A percentile compares a stretch with the other conserved stretches of the same genome.
Conservation (phyloP, 1,284 basidiomycete genomes). For the Cystobasidiaceae sp. region DNA sequence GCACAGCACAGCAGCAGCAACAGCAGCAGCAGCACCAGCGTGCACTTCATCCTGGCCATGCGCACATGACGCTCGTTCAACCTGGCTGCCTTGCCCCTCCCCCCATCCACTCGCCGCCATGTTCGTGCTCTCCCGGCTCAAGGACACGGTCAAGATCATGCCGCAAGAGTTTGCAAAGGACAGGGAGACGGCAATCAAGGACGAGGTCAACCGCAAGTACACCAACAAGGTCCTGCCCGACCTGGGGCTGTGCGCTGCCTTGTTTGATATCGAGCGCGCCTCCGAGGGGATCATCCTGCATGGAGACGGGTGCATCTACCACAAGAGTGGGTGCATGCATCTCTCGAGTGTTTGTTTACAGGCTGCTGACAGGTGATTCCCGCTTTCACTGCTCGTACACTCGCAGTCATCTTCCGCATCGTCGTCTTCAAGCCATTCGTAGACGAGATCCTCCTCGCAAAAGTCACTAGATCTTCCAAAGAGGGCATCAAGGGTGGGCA, state of each 20-base stretch:
- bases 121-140: neutral
- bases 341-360: neutral
- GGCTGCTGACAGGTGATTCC: neutral
- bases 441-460: constrained; percentile 83
- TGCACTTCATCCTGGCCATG: neutral
- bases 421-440: constrained; percentile 87
- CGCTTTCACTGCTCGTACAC: neutral
- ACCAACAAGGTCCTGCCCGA: constrained; percentile 85
- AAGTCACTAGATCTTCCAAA: constrained; percentile 75
- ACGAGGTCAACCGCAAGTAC: constrained; percentile 86
- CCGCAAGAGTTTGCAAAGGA: constrained; percentile 68
- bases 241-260: constrained; percentile 80
- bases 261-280: constrained; percentile 78
- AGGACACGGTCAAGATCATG: constrained; percentile 74
- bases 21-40: no score
- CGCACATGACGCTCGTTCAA: neutral
- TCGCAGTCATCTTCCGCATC: constrained; percentile 75
- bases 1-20: neutral
- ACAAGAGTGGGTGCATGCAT: constrained; percentile 62
- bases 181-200: constrained; percentile 64
- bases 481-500: constrained; percentile 72
- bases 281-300: constrained; percentile 90
- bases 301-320: constrained; percentile 91
- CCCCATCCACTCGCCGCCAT: no score
- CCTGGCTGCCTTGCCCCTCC: neutral